Percentiles rank a stretch among this genome's conserved stretches.
phyloP scores from a whole-genome alignment of 495 filamentous ascomycete genomes.

The Hypoxylon fragiforme region DNA sequence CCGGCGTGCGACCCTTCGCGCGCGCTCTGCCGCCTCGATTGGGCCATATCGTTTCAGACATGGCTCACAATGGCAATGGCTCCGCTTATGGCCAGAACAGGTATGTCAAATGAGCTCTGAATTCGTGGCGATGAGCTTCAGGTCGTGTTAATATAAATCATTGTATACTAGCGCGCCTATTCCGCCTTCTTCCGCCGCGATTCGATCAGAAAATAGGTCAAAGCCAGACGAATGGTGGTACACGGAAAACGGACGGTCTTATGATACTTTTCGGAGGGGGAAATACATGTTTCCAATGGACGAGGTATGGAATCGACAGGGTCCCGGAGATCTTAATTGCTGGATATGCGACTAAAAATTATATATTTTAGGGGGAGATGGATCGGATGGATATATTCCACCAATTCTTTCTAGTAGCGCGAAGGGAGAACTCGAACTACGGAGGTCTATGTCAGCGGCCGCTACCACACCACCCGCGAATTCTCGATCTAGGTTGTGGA shows the following conservation, averaged over 20 bases:
- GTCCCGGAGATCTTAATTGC: not conserved
- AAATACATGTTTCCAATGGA: constrained; percentile 66
- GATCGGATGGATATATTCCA: constrained; percentile 81
- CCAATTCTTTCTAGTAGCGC: constrained; percentile 70
- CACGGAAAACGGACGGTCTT: constrained; percentile 59
- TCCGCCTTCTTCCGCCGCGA: constrained; percentile 16
- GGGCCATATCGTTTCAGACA: constrained; percentile 26
- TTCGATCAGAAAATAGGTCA: constrained; percentile 32
- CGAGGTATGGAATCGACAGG: constrained; percentile 49
- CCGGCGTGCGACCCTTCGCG: constrained; percentile 19
- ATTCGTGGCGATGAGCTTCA: constrained; percentile 21
- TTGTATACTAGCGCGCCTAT: constrained; percentile 9
- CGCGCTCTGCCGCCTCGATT: constrained; percentile 19
- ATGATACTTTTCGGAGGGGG: constrained; percentile 59
- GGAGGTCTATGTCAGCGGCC: constrained; percentile 32
- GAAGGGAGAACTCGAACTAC: constrained; percentile 55
- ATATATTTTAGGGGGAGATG: constrained; percentile 61
- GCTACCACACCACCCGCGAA: constrained; percentile 44
- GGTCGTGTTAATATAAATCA: constrained; percentile 10
- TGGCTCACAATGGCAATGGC: constrained; percentile 36
- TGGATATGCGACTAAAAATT: constrained; percentile 29
- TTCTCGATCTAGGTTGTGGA: constrained; percentile 84
- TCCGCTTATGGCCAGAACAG: constrained; percentile 28
- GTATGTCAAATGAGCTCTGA: constrained; percentile 15
- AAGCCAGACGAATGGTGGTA: constrained; percentile 44